Evolutionary conservation across 176 grass and related monocot species (phyloP).

Genomic region (Pharus latifolius): DNA sequence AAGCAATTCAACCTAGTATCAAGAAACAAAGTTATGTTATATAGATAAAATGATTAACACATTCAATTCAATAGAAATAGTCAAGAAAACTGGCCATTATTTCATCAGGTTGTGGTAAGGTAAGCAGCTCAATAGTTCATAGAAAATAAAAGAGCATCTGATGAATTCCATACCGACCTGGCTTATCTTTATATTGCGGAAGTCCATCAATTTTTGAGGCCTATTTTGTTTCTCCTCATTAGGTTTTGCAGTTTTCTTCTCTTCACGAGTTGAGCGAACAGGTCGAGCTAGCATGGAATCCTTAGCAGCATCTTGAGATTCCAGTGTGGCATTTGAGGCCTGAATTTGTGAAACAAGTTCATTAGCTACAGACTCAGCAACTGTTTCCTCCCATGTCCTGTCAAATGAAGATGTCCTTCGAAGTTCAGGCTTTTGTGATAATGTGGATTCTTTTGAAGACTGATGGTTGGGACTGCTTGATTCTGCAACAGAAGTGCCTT

Average conservation of each 20-base stretch:
- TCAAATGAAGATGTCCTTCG: constrained; percentile 85
- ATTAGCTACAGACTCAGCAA: constrained; percentile 88
- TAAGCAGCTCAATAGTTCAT: background rate
- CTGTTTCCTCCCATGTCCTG: constrained; percentile 89
- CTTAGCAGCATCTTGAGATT: constrained; percentile 44
- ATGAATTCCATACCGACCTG: constrained; percentile 52
- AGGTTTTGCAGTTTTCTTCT: constrained; percentile 64
- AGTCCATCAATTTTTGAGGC: constrained; percentile 82
- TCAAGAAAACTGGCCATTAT: constrained; percentile 8
- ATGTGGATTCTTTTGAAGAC: constrained; percentile 35
- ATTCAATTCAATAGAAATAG: background rate
- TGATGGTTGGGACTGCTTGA: constrained; percentile 33
- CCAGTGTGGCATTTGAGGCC: constrained; percentile 29
- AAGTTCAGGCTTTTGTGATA: constrained; percentile 52
- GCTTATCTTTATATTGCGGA: constrained; percentile 89
- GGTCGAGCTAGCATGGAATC: constrained; percentile 46
- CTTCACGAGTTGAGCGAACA: constrained; percentile 45
- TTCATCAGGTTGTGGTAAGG: constrained; percentile 9
- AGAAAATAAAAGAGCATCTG: constrained; percentile 8
- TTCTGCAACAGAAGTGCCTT: constrained; percentile 51
- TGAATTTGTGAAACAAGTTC: constrained; percentile 80
- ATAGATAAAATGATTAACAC: background rate
- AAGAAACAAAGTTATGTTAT: constrained; percentile 8
- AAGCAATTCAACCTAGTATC: constrained; percentile 83
- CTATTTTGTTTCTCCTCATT: constrained; percentile 67